These are phyloP conservation scores for Agrocybe pediades DNA, from an alignment of 768 basidiomycete species.

Conservation along the genomic window DNA sequence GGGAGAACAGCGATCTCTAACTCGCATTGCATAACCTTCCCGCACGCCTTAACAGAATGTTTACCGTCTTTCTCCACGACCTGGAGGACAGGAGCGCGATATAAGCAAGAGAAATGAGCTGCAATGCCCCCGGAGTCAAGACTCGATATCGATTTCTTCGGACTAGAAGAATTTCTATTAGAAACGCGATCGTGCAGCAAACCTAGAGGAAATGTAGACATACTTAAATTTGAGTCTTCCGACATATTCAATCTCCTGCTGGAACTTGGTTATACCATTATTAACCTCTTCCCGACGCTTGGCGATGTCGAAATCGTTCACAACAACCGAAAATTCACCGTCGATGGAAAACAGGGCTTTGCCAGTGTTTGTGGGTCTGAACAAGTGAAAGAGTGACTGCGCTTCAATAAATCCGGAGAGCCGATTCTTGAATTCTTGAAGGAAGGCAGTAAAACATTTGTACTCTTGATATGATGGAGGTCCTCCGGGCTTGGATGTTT, in stretches of 20 bases:
- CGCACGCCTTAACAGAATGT: slow-evolving; percentile 14
- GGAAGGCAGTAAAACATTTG: slow-evolving; percentile 27
- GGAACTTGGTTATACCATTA: slow-evolving; percentile 28
- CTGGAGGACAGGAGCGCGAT: slow-evolving; percentile 23
- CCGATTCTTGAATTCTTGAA: slow-evolving; percentile 21
- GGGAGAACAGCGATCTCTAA: slow-evolving; percentile 53
- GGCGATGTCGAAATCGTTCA: slow-evolving; percentile 38
- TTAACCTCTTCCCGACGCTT: slow-evolving; percentile 32
- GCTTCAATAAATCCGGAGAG: slow-evolving; percentile 34
- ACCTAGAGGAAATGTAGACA: slow-evolving; percentile 9
- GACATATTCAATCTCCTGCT: slow-evolving; percentile 32
- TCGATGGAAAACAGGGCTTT: slow-evolving; percentile 45
- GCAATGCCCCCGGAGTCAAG: slow-evolving; percentile 33
- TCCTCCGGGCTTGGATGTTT: slow-evolving; percentile 18
- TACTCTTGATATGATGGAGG: slow-evolving; percentile 36
- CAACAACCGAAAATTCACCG: slow-evolving; percentile 52
- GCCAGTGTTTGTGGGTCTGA: slow-evolving; percentile 19
- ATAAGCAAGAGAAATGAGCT: slow-evolving; percentile 38
- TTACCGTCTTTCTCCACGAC: slow-evolving; percentile 11
- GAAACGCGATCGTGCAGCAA: not conserved
- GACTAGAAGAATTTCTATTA: slow-evolving; percentile 15
- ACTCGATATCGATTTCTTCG: slow-evolving; percentile 31
- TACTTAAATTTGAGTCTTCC: slow-evolving; percentile 39
- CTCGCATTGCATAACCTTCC: slow-evolving; percentile 53
- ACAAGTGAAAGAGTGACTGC: slow-evolving; percentile 34